phyloP scores from a whole-genome alignment of 2,329 filamentous ascomycete species.

The Volutella citrinella region DNA sequence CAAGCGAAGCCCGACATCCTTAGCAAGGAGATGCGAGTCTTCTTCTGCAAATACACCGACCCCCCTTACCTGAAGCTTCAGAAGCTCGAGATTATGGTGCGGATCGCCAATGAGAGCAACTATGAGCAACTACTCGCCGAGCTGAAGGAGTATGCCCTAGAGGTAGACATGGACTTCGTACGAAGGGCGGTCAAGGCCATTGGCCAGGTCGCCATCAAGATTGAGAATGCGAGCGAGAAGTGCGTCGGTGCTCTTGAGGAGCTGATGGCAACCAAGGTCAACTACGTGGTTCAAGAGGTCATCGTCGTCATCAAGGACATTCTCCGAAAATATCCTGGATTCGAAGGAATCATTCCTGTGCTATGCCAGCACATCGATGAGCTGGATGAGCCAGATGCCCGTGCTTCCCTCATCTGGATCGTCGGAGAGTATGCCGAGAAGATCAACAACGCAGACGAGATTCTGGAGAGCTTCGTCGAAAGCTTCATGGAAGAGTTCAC shows the following conservation, averaged over 20 bases:
- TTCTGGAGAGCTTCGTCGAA: slow-evolving; percentile 86
- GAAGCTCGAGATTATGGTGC: slow-evolving; percentile 98
- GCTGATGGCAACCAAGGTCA: slow-evolving; percentile 94
- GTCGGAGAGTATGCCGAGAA: slow-evolving; percentile 99
- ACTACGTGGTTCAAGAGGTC: slow-evolving; percentile 98
- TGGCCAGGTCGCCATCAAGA: slow-evolving; percentile 97
- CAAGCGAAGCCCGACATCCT: slow-evolving; percentile 96
- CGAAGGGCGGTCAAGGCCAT: slow-evolving; percentile 92
- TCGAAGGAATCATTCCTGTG: slow-evolving; percentile 95
- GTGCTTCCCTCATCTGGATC: slow-evolving; percentile 95
- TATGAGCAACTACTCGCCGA: slow-evolving; percentile 93
- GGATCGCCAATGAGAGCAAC: slow-evolving; percentile 96
- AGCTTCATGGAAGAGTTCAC: slow-evolving; percentile 95
- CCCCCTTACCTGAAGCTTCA: slow-evolving; percentile 96
- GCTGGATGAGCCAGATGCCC: slow-evolving; percentile 86
- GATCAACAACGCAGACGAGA: slow-evolving; percentile 97
- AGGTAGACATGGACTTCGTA: slow-evolving; percentile 99
- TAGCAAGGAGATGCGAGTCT: slow-evolving; percentile 94
- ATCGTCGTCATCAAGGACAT: slow-evolving; percentile 99
- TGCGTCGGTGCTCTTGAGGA: slow-evolving; percentile 93
- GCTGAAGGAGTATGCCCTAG: slow-evolving; percentile 93
- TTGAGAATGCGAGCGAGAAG: slow-evolving; percentile 90
- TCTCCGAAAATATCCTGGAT: slow-evolving; percentile 93
- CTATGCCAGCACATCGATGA: slow-evolving; percentile 97
- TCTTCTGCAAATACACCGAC: slow-evolving; percentile 99